Base-by-base conservation (phyloP, 2,329 filamentous ascomycete genomes). In the Apiospora arundinis region DNA sequence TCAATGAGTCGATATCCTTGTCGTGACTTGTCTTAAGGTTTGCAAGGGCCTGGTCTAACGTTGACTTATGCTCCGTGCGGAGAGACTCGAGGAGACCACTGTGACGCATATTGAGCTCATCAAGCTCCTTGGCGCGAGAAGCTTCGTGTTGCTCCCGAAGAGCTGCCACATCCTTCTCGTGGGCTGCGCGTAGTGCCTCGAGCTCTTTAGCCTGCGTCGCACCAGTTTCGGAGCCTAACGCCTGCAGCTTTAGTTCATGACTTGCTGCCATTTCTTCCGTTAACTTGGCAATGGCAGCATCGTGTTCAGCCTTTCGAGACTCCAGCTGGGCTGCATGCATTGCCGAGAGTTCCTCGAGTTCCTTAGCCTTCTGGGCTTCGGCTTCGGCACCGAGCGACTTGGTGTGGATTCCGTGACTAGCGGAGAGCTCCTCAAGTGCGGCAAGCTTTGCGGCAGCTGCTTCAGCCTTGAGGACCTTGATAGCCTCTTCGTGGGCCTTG, bases 71-170 rank as follows among this genome's bases (percentile, higher is more conserved):
- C 56, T 74, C 73, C 60, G 73, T 52, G 32, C 74, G 75, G 40
- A 78, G 67, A 14, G 74, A 74, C 32, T 74, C 74, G 2, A 78
- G 66, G 1, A 76, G 71, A 7, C 74, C 42, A 60, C 67, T 72
- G 73, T 79, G 78, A 12, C 70, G 56, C 28, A 73, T 73, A 45
- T 75, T 75, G n/a, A 77, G 72, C 42, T 76, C 72, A 25, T 76
- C 70, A 21, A 77, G 46, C 69, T 78, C 72, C 48, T 73, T 70
- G 60, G 52, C 44, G 23, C 69, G 68, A 25, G 70, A 70, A 67
- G 67, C 28, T 48, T 68, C 75, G 42, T 79, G 75, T 7, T 77
- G 73, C 14, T 11, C 45, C 69, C 74, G 78, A 28, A 79, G 52
- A n/a, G 68, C 46, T n/a, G 75, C 73, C 12, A 78, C 67, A 25